Conservation (phyloP, 2,329 filamentous ascomycete species). For the Pseudopithomyces chartarum region DNA sequence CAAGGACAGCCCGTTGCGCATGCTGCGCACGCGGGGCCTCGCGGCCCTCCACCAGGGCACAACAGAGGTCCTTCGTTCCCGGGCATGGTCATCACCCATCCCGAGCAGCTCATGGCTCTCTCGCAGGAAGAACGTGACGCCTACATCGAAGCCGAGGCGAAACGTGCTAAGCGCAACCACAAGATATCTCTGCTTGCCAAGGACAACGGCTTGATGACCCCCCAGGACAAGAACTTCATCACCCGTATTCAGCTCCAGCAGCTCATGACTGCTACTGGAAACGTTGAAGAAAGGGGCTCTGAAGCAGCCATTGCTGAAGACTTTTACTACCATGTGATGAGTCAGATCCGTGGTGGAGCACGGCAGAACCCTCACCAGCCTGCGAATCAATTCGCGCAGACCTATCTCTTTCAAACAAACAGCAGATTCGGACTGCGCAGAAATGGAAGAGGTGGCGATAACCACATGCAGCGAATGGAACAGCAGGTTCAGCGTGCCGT, state of each 20-base stretch:
- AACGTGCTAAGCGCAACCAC: slow-evolving; percentile 94
- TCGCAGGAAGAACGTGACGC: slow-evolving; percentile 83
- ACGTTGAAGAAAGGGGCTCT: slow-evolving; percentile 76
- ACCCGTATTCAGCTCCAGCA: slow-evolving; percentile 97
- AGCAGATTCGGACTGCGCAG: slow-evolving; percentile 78
- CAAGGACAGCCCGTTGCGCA: slow-evolving; percentile 48
- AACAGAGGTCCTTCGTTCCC: slow-evolving; percentile 55
- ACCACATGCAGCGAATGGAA: slow-evolving; percentile 98
- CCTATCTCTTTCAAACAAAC: slow-evolving; percentile 94
- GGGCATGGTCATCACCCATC: slow-evolving; percentile 64
- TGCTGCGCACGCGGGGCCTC: slow-evolving; percentile 28
- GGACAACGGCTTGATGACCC: slow-evolving; percentile 97
- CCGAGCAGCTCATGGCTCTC: slow-evolving; percentile 75
- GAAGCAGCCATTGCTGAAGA: slow-evolving; percentile 87
- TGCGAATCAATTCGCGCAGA: slow-evolving; percentile 94
- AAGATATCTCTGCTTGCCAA: slow-evolving; percentile 94
- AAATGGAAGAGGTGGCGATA: slow-evolving; percentile 83
- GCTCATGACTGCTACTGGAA: slow-evolving; percentile 88
- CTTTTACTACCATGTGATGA: slow-evolving; percentile 98
- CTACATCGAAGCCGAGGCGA: slow-evolving; percentile 88
- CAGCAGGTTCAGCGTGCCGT: slow-evolving; percentile 97
- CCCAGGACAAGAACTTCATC: slow-evolving; percentile 99
- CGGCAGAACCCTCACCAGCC: slow-evolving; percentile 92
- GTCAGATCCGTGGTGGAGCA: slow-evolving; percentile 87
- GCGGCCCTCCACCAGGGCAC: slow-evolving; percentile 42